A percentile compares a stretch with the other conserved stretches of the same genome.
Conservation (phyloP, 108 stramenopile species). For the Cyclotella distinguenda region DNA sequence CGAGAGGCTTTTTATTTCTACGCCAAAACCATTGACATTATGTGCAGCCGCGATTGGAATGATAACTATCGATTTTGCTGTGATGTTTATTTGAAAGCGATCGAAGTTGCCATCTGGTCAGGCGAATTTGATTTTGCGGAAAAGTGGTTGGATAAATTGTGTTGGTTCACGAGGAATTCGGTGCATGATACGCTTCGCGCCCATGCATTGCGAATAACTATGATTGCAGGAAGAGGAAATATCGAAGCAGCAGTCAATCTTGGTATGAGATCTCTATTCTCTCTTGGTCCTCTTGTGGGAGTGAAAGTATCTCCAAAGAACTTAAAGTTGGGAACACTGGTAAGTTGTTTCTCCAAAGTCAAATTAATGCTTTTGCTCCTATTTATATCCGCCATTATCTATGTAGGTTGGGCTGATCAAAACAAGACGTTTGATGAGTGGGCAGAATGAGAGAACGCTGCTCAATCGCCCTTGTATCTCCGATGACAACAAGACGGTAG, state of each 20-base stretch:
- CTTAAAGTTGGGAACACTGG: not conserved
- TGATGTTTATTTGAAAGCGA: slow-evolving; percentile 7
- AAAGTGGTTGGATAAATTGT: not conserved
- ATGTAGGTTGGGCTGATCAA: slow-evolving; percentile 7
- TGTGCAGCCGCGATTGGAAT: slow-evolving; percentile 13
- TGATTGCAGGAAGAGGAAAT: not conserved
- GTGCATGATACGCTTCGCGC: not conserved
- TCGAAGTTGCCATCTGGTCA: slow-evolving; percentile 1
- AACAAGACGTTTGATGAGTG: slow-evolving; percentile 4
- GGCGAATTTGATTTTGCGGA: not conserved
- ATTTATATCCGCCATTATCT: too few species aligned
- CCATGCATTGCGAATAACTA: not conserved
- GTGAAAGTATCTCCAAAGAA: not conserved
- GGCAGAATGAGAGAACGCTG: not conserved
- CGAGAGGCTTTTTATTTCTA: slow-evolving; percentile 4
- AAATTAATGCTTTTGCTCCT: too few species aligned
- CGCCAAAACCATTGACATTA: slow-evolving; percentile 1
- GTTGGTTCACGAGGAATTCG: not conserved
- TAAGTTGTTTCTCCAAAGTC: not conserved
- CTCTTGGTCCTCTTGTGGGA: not conserved
- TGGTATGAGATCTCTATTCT: slow-evolving; percentile 7
- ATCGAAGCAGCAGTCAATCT: not conserved
- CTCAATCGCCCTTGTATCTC: not conserved
- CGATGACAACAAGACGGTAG: not conserved
- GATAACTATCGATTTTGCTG: slow-evolving; percentile 5